phyloP scores from a whole-genome alignment of 768 basidiomycete genomes.

The Tulasnella sp. region DNA sequence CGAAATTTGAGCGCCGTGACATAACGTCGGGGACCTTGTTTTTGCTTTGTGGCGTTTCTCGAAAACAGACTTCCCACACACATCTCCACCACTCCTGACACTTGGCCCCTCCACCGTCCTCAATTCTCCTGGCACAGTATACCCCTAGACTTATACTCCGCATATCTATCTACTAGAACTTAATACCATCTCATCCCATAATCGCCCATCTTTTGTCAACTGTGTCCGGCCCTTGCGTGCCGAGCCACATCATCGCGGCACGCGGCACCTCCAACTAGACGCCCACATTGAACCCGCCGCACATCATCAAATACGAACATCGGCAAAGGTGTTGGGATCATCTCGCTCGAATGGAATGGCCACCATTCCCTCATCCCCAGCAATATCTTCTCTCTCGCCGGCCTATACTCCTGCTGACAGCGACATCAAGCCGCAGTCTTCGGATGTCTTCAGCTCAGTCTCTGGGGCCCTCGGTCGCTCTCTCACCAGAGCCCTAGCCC shows the following conservation, averaged over 20 bases:
- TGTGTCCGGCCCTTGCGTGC: neutral
- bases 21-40: neutral
- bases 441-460: conserved; percentile 18
- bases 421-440: neutral
- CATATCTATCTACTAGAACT: neutral
- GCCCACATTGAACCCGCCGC: neutral
- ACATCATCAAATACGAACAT: neutral
- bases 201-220: neutral
- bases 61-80: neutral
- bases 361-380: neutral
- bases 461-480: conserved; percentile 30
- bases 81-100: neutral
- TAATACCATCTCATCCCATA: neutral
- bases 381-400: neutral
- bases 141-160: neutral
- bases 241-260: conserved; percentile 3
- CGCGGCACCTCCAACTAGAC: neutral
- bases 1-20: no score
- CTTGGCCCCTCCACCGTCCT: neutral
- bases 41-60: neutral
- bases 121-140: neutral
- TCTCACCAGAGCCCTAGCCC: conserved; percentile 26
- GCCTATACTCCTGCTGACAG: neutral
- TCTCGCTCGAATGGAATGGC: neutral
- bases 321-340: neutral